phyloP scores from a whole-genome alignment of 331 rosid genomes.

The Pyracantha coccinea region DNA sequence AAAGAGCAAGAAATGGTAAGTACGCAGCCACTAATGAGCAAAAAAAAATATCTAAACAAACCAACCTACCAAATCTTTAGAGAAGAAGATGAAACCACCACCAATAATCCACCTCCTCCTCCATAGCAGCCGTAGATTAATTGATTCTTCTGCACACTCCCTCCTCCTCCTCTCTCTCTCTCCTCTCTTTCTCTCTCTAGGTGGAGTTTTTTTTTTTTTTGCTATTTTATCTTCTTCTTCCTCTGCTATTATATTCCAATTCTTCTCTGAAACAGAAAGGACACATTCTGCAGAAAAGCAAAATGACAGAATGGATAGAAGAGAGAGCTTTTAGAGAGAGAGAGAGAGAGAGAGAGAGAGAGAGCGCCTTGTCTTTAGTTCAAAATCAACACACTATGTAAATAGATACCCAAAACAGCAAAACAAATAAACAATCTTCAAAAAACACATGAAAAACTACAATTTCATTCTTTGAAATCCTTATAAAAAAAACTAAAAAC shows the following conservation, averaged over 20 bases:
- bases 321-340: constrained; percentile 20
- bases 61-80: constrained; percentile 20
- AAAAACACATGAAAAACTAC: neutral
- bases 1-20: neutral
- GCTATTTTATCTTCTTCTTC: constrained; percentile 10
- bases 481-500: no score
- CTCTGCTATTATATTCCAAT: constrained; percentile 5
- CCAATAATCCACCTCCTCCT: neutral
- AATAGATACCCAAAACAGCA: neutral
- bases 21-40: neutral
- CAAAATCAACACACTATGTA: constrained; percentile 15
- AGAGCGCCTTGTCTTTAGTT: constrained; percentile 38
- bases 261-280: constrained; percentile 5
- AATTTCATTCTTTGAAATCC: neutral
- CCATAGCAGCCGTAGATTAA: neutral
- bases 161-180: neutral
- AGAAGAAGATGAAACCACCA: constrained; percentile 10
- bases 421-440: neutral
- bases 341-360: constrained; percentile 13
- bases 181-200: no score
- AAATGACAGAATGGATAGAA: constrained; percentile 39
- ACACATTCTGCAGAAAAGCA: constrained; percentile 14
- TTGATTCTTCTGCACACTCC: neutral
- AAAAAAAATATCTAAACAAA: constrained; percentile 12
- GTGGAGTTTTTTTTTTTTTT: neutral